Base-by-base conservation (phyloP, 345 rosid species). In the Rhizophora mangle region DNA sequence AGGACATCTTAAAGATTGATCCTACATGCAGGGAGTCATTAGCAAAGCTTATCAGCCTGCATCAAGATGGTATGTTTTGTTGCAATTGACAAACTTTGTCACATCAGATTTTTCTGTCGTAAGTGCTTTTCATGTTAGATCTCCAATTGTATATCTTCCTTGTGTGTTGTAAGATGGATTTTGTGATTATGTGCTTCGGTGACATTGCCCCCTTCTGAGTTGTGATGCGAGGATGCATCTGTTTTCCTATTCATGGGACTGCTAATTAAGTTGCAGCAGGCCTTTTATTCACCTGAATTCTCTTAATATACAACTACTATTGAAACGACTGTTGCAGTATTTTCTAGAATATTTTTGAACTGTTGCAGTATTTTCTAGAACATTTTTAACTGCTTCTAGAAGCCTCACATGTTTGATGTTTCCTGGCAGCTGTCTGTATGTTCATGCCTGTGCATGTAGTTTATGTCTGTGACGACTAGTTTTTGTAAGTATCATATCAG, bases 1-100 rank as follows among this genome's bases (percentile, higher is more conserved):
- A 94, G 83, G 86, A 83, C 60, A 65, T 80, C 76, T 80, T 91
- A 65, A 85, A 87, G 80, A 88, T 78, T 77, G 97, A 91, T 84
- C 96, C 96, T 46, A 72, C 80, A 43, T 88, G 93, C 74, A 32
- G 47, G 49, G 68, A 74, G 65, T 76, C 91, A 20, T 27, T 94
- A 74, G 82, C 84, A 53, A 88, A 74, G 80, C 95, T 94, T 70
- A 60, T 88, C 55, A 76, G 59, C 70, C 77, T 91, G 84, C 87
- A 80, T 83, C 78, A 74, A 60, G 63, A 80, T 60, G 91, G 97
- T 88, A 78, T 10, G 37, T 63, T 60, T 52, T 39, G 13, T 2
- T 6, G 16, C 0, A 19, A 6, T 52, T 18, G 58, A 30, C 53
- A 18, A 10, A 29, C 46, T 20, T 1, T 54, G 18, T 16, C 24